Evolutionary conservation across 208 protist species (phyloP).

Genomic region (Leishmania turanica): DNA sequence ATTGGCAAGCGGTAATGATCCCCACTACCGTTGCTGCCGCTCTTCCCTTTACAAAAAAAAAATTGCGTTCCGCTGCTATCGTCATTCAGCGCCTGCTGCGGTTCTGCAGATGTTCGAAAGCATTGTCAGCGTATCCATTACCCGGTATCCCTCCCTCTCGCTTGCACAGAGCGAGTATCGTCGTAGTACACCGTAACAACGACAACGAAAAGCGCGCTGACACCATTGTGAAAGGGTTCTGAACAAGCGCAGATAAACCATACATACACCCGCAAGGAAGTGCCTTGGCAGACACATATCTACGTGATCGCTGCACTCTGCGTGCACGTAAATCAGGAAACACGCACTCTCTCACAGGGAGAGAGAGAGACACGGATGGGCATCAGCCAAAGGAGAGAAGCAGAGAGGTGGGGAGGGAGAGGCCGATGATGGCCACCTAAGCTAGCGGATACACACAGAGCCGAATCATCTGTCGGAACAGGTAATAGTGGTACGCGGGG

Average conservation of each 20-base stretch:
- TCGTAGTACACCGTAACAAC: not conserved
- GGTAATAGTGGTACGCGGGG: not conserved
- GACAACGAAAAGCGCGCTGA: not conserved
- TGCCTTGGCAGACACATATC: not conserved
- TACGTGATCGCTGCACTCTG: not conserved
- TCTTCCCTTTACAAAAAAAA: not conserved
- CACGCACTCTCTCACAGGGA: not conserved
- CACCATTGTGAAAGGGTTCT: no score
- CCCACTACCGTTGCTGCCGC: not conserved
- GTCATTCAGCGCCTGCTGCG: no score
- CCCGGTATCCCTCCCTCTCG: not conserved
- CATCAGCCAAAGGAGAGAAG: not conserved
- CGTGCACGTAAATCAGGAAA: not conserved
- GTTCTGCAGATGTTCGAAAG: not conserved
- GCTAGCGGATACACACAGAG: not conserved
- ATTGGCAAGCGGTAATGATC: not conserved
- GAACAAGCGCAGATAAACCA: not conserved
- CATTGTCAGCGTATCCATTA: not conserved
- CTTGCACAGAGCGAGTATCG: not conserved
- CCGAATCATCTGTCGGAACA: not conserved
- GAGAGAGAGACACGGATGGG: not conserved
- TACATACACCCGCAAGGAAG: not conserved
- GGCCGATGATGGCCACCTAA: not conserved
- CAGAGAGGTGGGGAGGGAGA: not conserved
- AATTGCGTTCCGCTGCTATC: not conserved